phyloP scores from a whole-genome alignment of 2,329 filamentous ascomycete genomes.

The Grosmannia penicillata region DNA sequence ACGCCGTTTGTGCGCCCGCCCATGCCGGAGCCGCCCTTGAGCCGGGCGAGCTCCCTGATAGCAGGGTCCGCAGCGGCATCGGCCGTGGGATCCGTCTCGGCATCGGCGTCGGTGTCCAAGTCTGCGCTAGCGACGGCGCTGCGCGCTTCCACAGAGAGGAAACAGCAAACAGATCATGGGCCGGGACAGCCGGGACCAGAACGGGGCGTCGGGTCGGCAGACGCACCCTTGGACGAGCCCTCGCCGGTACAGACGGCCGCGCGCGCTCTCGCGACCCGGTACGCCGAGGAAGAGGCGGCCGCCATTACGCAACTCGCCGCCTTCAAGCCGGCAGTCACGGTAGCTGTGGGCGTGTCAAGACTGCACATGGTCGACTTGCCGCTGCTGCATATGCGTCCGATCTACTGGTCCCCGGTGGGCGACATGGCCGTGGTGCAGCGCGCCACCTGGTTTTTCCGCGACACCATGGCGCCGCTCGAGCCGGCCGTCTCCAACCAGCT shows the following conservation, averaged over 20 bases:
- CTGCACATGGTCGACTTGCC: slow-evolving; percentile 81
- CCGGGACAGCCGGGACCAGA: too few relatives aligned
- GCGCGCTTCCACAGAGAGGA: too few relatives aligned
- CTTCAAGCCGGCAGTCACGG: slow-evolving; percentile 26
- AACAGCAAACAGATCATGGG: too few relatives aligned
- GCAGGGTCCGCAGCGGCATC: too few relatives aligned
- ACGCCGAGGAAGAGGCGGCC: not conserved
- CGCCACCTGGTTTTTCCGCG: slow-evolving; percentile 94
- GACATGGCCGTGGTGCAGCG: slow-evolving; percentile 71
- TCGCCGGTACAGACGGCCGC: not conserved
- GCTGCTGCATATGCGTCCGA: slow-evolving; percentile 77
- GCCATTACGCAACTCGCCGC: not conserved
- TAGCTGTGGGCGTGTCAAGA: slow-evolving; percentile 80
- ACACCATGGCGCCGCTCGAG: slow-evolving; percentile 84
- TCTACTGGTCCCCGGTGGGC: slow-evolving; percentile 93
- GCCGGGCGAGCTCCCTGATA: slow-evolving; percentile 14
- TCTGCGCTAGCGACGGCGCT: not conserved
- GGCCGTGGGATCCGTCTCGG: not conserved
- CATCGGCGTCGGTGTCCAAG: not conserved
- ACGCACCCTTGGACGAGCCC: too few relatives aligned
- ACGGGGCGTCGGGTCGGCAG: too few relatives aligned
- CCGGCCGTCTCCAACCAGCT: slow-evolving; percentile 78
- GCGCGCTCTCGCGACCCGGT: too few relatives aligned
- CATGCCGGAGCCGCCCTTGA: slow-evolving; percentile 16
- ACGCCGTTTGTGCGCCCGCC: slow-evolving; percentile 36